A percentile compares a stretch with the other conserved stretches of the same genome.
Evolutionary conservation across 2,329 filamentous ascomycete species (phyloP).

Genomic region (Trichoderma koningiopsis): DNA sequence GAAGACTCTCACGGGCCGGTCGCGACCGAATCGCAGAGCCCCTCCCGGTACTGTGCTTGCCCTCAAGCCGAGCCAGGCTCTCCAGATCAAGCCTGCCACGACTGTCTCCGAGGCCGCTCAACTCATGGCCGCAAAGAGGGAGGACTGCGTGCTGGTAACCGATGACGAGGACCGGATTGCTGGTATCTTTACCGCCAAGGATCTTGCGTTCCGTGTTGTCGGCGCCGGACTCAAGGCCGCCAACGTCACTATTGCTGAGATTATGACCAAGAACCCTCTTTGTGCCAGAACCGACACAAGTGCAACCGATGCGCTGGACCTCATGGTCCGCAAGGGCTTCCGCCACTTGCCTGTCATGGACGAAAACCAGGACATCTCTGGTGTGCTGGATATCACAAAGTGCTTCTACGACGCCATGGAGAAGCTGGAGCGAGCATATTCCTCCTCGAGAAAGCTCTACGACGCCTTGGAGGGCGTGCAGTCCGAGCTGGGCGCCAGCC

Average conservation of each 20-base stretch:
- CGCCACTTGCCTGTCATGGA: conserved; percentile 98
- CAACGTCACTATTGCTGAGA: conserved; percentile 91
- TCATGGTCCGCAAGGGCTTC: conserved; percentile 99
- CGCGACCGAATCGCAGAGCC: conserved; percentile 86
- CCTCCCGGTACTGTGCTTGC: conserved; percentile 95
- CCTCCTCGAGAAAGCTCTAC: conserved; percentile 96
- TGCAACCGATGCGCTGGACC: conserved; percentile 92
- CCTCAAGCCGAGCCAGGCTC: conserved; percentile 89
- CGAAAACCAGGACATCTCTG: conserved; percentile 98
- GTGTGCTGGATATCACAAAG: conserved; percentile 97
- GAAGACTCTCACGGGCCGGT: conserved; percentile 76
- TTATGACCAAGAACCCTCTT: conserved; percentile 99
- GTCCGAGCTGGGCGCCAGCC: conserved; percentile 91
- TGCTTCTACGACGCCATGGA: conserved; percentile 99
- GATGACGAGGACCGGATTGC: conserved; percentile 98
- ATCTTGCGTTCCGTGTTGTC: conserved; percentile 95
- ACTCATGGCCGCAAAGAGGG: conserved; percentile 97
- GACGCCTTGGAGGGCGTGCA: conserved; percentile 97
- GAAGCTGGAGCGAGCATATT: conserved; percentile 96
- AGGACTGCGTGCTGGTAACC: conserved; percentile 96
- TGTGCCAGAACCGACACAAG: conserved; percentile 97
- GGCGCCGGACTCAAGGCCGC: conserved; percentile 86
- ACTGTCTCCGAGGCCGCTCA: conserved; percentile 96
- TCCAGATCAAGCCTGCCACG: conserved; percentile 95
- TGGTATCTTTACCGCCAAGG: conserved; percentile 98